phyloP scores from a whole-genome alignment of 345 rosid species.

The Garcia nutans region DNA sequence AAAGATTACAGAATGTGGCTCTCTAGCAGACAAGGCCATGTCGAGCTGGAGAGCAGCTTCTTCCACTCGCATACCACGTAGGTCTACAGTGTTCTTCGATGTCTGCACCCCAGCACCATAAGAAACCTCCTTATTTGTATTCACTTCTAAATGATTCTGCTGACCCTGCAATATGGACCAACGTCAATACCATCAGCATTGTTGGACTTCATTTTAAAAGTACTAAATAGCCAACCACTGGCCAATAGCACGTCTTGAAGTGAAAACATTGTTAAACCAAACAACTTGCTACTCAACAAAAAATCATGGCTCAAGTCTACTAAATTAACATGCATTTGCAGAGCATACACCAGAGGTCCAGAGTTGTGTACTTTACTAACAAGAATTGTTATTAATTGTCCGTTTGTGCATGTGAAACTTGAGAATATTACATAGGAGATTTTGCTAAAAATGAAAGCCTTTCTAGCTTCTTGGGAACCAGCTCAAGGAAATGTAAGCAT shows the following conservation, averaged over 20 bases:
- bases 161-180: slow-evolving; percentile 27
- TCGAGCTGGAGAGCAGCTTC: slow-evolving; percentile 69
- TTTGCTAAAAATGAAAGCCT: neutral
- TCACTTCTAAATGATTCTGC: slow-evolving; percentile 21
- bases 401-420: neutral
- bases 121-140: slow-evolving; percentile 31
- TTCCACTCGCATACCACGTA: slow-evolving; percentile 76
- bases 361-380: neutral
- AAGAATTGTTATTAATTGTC: neutral
- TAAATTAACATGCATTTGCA: neutral
- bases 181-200: slow-evolving; percentile 14
- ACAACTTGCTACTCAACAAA: neutral
- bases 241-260: neutral
- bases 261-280: neutral
- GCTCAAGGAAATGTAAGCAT: neutral
- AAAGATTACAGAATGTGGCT: slow-evolving; percentile 52
- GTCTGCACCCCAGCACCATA: slow-evolving; percentile 55
- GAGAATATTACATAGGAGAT: neutral
- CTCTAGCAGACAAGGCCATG: slow-evolving; percentile 56
- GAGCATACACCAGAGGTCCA: neutral
- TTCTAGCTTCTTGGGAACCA: neutral
- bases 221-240: neutral
- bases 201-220: neutral
- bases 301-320: neutral
- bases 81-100: slow-evolving; percentile 76